Evolutionary conservation across 2,329 filamentous ascomycete species (phyloP), one percentile per base, ranked within the genome.

Genomic region (Microsporum ferrugineum): DNA sequence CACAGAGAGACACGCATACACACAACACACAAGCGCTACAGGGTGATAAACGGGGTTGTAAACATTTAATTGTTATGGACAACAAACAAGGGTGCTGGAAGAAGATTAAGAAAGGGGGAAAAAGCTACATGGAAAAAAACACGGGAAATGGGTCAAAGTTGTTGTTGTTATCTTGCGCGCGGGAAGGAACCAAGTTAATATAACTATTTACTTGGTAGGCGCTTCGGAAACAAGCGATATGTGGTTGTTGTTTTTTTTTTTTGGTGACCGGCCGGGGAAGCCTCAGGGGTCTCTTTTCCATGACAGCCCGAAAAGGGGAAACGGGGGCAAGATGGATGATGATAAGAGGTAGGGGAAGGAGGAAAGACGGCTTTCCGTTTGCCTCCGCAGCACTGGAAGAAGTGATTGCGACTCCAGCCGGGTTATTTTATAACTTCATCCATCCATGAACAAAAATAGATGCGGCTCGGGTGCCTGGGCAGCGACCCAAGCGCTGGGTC

Each of bases 171-270:
- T 55, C n/a, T 36, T 36, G 49, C 31, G 49, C 49, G 49, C 31
- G 49, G 49, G 49, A 55, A 55, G 49, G 49, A 55, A 34, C 49
- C 49, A 55, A 55, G 49, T 55, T 34, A 55, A 55, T 55, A 55
- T 55, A 55, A 34, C 29, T 17, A 36, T 36, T 55, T 23, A 36
- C 49, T 36, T 36, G 49, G 49, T 55, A 55, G 49, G 49, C 49
- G 49, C 49, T 33, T n/a, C 14, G 39, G 39, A n/a, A n/a, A 5
- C n/a, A 47, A 49, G 45, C n/a, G 43, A 47, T 36, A 36, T 23
- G 17, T 23, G 17, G 39, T 12, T n/a, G 39, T 43, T 43, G 39
- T 43, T 43, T 43, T 23, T 23, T 43, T 43, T 43, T 23, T 23
- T 55, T 34, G 36, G 31, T 27, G 49, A 27, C 29, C 49, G 31